A percentile compares a stretch with the other conserved stretches of the same genome.
These are phyloP conservation scores for Blattamonas nauphoetae DNA, from an alignment of 78 protist genomes.

Conservation along the genomic window DNA sequence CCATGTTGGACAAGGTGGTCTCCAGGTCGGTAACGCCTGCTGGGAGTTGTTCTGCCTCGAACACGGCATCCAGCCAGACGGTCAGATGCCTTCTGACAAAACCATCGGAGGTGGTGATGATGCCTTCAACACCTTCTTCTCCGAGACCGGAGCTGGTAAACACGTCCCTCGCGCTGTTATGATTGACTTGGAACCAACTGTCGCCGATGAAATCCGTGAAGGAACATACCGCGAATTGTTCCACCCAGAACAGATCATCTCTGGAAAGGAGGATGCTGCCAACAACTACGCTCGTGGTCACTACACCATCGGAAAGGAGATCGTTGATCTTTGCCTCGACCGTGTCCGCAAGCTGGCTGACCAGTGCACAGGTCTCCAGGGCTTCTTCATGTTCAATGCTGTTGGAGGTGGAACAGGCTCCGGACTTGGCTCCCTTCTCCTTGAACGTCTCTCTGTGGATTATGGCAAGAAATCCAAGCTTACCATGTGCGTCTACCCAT, in stretches of 20 bases:
- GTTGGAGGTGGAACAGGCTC: slow-evolving; percentile 94
- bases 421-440: slow-evolving; percentile 73
- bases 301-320: too few relatives aligned
- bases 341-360: too few relatives aligned
- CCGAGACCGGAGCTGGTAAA: slow-evolving; percentile 57
- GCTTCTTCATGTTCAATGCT: slow-evolving; percentile 42
- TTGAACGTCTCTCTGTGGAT: slow-evolving; percentile 76
- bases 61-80: too few relatives aligned
- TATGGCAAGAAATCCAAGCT: too few relatives aligned
- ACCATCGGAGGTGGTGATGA: slow-evolving; percentile 75
- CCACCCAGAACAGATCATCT: too few relatives aligned
- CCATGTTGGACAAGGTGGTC: slow-evolving; percentile 90
- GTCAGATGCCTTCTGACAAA: too few relatives aligned
- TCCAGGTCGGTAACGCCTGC: slow-evolving; percentile 87
- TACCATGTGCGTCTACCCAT: slow-evolving; percentile 70
- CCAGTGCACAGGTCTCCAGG: slow-evolving; percentile 50
- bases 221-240: too few relatives aligned
- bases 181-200: too few relatives aligned
- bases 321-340: slow-evolving; percentile 50
- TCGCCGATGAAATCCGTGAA: too few relatives aligned
- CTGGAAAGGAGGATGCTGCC: slow-evolving; percentile 84
- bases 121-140: slow-evolving; percentile 57
- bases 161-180: too few relatives aligned
- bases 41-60: too few relatives aligned
- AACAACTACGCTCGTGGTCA: slow-evolving; percentile 85